Conservation (phyloP, 2,329 filamentous ascomycete genomes). For the Didymella pinodella region DNA sequence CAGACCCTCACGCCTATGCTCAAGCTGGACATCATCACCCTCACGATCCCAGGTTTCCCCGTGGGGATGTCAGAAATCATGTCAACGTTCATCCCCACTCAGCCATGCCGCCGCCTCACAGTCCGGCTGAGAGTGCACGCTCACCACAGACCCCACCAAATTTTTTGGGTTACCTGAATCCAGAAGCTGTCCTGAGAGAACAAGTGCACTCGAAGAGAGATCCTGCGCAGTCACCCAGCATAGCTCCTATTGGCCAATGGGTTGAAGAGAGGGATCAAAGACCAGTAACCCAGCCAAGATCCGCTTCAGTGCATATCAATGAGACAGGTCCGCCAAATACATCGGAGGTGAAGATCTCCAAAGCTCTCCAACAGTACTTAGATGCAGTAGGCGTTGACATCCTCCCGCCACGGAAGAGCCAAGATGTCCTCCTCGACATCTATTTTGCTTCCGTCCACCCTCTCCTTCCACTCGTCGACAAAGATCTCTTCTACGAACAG, state of each 20-base stretch:
- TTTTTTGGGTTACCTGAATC: slow-evolving; percentile 58
- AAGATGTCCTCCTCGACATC: slow-evolving; percentile 53
- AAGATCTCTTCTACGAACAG: slow-evolving; percentile 51
- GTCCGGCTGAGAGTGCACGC: slow-evolving; percentile 40
- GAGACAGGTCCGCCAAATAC: slow-evolving; percentile 44
- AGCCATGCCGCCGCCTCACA: slow-evolving; percentile 46
- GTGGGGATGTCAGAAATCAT: slow-evolving; percentile 36
- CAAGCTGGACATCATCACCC: slow-evolving; percentile 34
- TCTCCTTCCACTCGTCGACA: slow-evolving; percentile 57
- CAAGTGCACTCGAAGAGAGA: slow-evolving; percentile 49
- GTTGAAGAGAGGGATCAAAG: slow-evolving; percentile 43
- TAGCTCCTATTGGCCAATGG: slow-evolving; percentile 48
- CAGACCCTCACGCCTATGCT: slow-evolving; percentile 39
- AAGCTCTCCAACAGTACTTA: slow-evolving; percentile 48
- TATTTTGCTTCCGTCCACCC: slow-evolving; percentile 58
- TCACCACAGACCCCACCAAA: slow-evolving; percentile 48
- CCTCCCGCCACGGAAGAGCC: slow-evolving; percentile 47
- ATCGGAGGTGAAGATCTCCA: slow-evolving; percentile 44
- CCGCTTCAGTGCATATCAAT: slow-evolving; percentile 35
- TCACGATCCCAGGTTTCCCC: slow-evolving; percentile 36
- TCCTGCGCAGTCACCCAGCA: slow-evolving; percentile 39
- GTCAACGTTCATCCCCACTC: slow-evolving; percentile 33
- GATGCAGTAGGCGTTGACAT: slow-evolving; percentile 49
- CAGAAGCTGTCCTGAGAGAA: slow-evolving; percentile 57
- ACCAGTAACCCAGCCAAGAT: slow-evolving; percentile 33